Conservation (phyloP, 2,329 filamentous ascomycete genomes). For the Triangularia setosa region DNA sequence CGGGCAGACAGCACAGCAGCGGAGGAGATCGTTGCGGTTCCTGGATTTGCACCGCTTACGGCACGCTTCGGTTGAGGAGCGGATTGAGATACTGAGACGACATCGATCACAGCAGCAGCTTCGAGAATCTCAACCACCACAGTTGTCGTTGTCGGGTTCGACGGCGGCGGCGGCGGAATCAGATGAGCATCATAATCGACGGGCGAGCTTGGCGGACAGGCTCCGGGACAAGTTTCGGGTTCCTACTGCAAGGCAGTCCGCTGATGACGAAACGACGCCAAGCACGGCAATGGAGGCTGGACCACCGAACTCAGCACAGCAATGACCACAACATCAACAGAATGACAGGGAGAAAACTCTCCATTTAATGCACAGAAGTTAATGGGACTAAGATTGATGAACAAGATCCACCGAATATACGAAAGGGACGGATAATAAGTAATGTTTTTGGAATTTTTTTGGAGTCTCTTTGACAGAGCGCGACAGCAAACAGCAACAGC, state of each 20-base stretch:
- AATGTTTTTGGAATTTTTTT: constrained; percentile 4
- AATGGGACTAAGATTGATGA: not conserved
- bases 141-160: constrained; percentile 10
- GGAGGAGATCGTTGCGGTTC: constrained; percentile 47
- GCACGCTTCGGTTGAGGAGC: constrained; percentile 57
- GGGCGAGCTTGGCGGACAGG: constrained; percentile 44
- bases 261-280: not conserved
- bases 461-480: not conserved
- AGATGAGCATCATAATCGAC: constrained; percentile 36
- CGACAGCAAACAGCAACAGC: not conserved
- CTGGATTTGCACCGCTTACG: constrained; percentile 55
- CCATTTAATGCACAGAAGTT: not conserved
- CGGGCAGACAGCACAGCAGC: constrained; percentile 27
- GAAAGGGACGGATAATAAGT: constrained; percentile 1
- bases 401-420: not conserved
- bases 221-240: constrained; percentile 47
- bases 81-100: constrained; percentile 56
- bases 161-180: constrained; percentile 18
- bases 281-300: not conserved
- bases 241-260: constrained; percentile 17
- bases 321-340: not conserved
- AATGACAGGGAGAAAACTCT: not conserved
- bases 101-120: constrained; percentile 41
- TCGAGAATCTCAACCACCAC: constrained; percentile 34
- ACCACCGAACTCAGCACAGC: not conserved